Conservation (phyloP, 2,329 filamentous ascomycete genomes). For the Sclerotinia borealis region DNA sequence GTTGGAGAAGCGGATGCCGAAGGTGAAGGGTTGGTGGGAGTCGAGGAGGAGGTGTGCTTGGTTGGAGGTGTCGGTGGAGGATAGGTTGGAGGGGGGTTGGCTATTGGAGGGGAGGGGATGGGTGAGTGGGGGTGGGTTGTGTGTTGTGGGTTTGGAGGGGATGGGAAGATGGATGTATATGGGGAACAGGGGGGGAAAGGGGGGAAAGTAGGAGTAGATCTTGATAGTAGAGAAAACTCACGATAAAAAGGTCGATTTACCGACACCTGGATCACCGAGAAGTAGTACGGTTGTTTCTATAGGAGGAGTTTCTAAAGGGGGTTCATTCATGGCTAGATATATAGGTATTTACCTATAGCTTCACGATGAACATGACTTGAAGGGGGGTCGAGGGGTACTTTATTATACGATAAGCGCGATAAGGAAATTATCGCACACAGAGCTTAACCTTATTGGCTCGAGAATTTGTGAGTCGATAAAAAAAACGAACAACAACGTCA, state of each 20-base stretch:
- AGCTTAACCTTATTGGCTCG: slow-evolving; percentile 2
- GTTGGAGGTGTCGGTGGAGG: slow-evolving; percentile 9
- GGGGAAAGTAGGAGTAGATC: neutral
- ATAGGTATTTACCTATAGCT: neutral
- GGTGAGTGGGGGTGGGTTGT: slow-evolving; percentile 9
- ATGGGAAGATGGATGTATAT: neutral
- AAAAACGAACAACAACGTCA: neutral
- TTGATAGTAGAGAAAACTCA: slow-evolving; percentile 35
- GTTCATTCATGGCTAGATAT: slow-evolving; percentile 28
- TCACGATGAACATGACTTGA: neutral
- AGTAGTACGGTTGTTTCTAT: slow-evolving; percentile 48
- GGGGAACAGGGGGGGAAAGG: neutral
- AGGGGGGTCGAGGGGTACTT: neutral
- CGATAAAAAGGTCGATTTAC: slow-evolving; percentile 58
- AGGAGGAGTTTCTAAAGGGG: slow-evolving; percentile 16
- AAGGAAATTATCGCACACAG: neutral
- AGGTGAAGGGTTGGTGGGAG: slow-evolving; percentile 54
- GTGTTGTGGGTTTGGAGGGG: neutral
- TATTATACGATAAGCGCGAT: slow-evolving; percentile 8
- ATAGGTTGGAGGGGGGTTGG: slow-evolving; percentile 34
- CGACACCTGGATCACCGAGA: slow-evolving; percentile 53
- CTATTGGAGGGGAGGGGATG: slow-evolving; percentile 38
- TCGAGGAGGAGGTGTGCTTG: slow-evolving; percentile 43
- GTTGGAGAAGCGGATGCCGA: slow-evolving; percentile 45
- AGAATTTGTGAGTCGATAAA: slow-evolving; percentile 4